Percentiles rank a stretch among this genome's conserved stretches.
phyloP scores from a whole-genome alignment of 495 filamentous ascomycete species.

The Tuber microsphaerosporum region DNA sequence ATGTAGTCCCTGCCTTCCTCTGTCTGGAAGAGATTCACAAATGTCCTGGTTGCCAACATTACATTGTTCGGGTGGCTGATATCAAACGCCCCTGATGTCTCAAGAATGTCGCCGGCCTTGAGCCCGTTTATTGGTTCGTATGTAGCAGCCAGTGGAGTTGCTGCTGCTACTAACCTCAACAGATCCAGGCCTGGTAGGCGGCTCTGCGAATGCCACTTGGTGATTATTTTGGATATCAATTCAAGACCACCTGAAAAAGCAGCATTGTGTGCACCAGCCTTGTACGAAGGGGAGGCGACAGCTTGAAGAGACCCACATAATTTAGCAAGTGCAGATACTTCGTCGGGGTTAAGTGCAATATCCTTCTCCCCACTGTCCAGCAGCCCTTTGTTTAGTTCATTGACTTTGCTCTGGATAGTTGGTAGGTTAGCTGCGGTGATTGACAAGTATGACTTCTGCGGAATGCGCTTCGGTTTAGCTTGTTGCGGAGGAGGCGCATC shows the following conservation, averaged over 20 bases:
- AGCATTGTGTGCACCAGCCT: slow-evolving; percentile 25
- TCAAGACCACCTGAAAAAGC: slow-evolving; percentile 49
- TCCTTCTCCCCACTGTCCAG: slow-evolving; percentile 63
- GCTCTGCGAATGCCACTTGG: slow-evolving; percentile 67
- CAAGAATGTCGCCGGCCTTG: slow-evolving; percentile 57
- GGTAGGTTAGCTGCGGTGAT: slow-evolving; percentile 56
- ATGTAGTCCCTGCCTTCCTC: slow-evolving; percentile 54
- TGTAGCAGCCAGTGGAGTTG: slow-evolving; percentile 55
- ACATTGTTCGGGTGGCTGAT: slow-evolving; percentile 59
- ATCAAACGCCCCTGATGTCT: slow-evolving; percentile 46
- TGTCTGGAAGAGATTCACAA: slow-evolving; percentile 83
- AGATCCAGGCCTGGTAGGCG: slow-evolving; percentile 80
- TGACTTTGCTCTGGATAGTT: slow-evolving; percentile 65
- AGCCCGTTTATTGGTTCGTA: slow-evolving; percentile 45
- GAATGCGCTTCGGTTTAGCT: slow-evolving; percentile 58
- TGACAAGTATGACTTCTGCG: slow-evolving; percentile 76
- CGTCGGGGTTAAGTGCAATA: slow-evolving; percentile 62
- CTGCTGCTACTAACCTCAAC: slow-evolving; percentile 67
- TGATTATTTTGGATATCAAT: slow-evolving; percentile 59
- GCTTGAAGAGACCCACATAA: slow-evolving; percentile 56
- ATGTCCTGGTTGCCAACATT: slow-evolving; percentile 75
- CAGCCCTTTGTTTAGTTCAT: slow-evolving; percentile 62
- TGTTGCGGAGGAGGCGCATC: slow-evolving; percentile 45
- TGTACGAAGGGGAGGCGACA: slow-evolving; percentile 22
- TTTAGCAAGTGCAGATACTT: slow-evolving; percentile 53